Evolutionary conservation across 805 yeast genomes (phyloP).

Genomic region (Candida insectalens): DNA sequence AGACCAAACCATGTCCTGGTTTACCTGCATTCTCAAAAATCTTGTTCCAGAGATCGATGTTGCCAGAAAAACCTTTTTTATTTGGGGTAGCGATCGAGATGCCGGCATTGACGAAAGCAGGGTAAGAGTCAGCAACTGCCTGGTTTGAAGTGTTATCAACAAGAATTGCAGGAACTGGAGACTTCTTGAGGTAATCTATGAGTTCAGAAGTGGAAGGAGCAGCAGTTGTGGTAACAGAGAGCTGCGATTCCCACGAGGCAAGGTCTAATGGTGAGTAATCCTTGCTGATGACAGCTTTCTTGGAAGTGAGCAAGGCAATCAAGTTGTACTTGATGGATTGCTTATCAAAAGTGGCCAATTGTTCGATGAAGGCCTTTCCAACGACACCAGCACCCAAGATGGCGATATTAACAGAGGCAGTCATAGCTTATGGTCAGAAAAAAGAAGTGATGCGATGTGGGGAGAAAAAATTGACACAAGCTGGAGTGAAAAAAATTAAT

Average conservation of each 20-base stretch:
- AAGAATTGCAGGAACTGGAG: slow-evolving; percentile 69
- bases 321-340: slow-evolving; percentile 63
- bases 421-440: slow-evolving; percentile 12
- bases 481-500: background rate
- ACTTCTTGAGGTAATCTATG: slow-evolving; percentile 49
- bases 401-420: slow-evolving; percentile 57
- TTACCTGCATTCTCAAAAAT: slow-evolving; percentile 49
- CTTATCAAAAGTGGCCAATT: slow-evolving; percentile 54
- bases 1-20: slow-evolving; percentile 64
- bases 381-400: slow-evolving; percentile 90
- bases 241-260: slow-evolving; percentile 42
- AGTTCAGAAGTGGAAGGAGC: slow-evolving; percentile 50
- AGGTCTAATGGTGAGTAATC: slow-evolving; percentile 69
- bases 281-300: slow-evolving; percentile 54
- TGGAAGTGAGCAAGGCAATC: slow-evolving; percentile 68
- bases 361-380: slow-evolving; percentile 84
- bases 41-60: slow-evolving; percentile 63
- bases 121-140: slow-evolving; percentile 66
- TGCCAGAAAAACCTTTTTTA: slow-evolving; percentile 91
- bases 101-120: slow-evolving; percentile 62
- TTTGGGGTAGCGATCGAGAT: slow-evolving; percentile 96
- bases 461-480: background rate
- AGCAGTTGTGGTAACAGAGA: slow-evolving; percentile 35
- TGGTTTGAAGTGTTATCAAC: slow-evolving; percentile 93
- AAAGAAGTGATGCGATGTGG: background rate